These are phyloP conservation scores for Penicillium cataractarum DNA, from an alignment of 495 filamentous ascomycete genomes.

Conservation along the genomic window DNA sequence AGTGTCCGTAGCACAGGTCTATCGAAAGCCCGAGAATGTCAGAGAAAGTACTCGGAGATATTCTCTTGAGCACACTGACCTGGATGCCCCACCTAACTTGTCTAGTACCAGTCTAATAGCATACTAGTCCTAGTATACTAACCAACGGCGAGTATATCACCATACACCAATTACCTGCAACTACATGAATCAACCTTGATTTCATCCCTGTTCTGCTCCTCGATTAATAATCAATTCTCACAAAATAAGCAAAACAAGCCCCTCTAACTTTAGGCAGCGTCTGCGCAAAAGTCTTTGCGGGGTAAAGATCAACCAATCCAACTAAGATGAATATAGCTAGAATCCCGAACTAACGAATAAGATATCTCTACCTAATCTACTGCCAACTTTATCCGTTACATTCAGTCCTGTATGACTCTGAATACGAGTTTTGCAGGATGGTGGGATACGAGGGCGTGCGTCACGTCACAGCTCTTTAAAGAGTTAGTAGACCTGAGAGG, in stretches of 20 bases:
- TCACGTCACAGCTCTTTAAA: neutral
- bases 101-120: too few relatives aligned
- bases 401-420: neutral
- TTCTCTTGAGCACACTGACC: too few relatives aligned
- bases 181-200: too few relatives aligned
- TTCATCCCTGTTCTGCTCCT: too few relatives aligned
- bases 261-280: neutral
- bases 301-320: neutral
- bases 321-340: neutral
- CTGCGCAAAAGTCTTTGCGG: neutral
- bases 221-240: neutral
- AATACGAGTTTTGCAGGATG: slow-evolving; percentile 6
- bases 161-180: too few relatives aligned
- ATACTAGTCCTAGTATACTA: too few relatives aligned
- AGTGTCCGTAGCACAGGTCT: too few relatives aligned
- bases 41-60: too few relatives aligned
- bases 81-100: too few relatives aligned
- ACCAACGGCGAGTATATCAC: too few relatives aligned
- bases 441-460: neutral
- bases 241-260: neutral
- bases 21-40: too few relatives aligned
- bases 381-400: neutral
- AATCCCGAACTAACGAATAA: neutral
- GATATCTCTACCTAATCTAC: neutral
- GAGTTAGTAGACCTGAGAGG: neutral